These are phyloP conservation scores for Physcomitrium patens DNA, from an alignment of 225 moss, liverwort and hornwort genomes.

Conservation along the genomic window DNA sequence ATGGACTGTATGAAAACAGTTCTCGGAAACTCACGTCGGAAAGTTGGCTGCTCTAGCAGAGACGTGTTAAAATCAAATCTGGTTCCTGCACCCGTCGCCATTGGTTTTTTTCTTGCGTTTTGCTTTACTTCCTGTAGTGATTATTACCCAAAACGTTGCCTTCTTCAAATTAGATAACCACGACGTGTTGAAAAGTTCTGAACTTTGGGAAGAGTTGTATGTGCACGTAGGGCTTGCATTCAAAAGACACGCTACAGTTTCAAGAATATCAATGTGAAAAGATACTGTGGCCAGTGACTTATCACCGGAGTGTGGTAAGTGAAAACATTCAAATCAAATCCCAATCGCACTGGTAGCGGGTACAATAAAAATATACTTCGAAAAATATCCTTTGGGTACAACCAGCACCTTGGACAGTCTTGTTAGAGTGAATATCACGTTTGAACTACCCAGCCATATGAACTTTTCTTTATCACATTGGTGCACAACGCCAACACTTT, in stretches of 20 bases:
- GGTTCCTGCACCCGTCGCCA: slow-evolving; percentile 26
- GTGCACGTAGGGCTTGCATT: slow-evolving; percentile 2
- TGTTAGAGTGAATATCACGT: slow-evolving; percentile 56
- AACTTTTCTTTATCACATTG: slow-evolving; percentile 79
- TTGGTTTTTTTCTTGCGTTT: slow-evolving; percentile 35
- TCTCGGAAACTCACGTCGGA: slow-evolving; percentile 37
- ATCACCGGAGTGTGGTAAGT: neutral
- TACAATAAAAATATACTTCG: slow-evolving; percentile 1
- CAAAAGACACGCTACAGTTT: neutral
- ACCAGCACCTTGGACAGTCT: slow-evolving; percentile 56
- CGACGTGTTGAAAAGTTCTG: neutral
- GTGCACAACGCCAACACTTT: slow-evolving; percentile 74
- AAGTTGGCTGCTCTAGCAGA: slow-evolving; percentile 28
- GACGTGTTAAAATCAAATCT: slow-evolving; percentile 29
- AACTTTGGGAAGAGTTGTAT: neutral
- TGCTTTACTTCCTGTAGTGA: slow-evolving; percentile 37
- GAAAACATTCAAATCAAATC: slow-evolving; percentile 8
- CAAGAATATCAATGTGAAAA: slow-evolving; percentile 13
- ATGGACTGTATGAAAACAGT: neutral
- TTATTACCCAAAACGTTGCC: slow-evolving; percentile 2
- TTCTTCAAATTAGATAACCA: slow-evolving; percentile 11
- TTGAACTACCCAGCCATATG: slow-evolving; percentile 78
- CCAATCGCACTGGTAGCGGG: neutral
- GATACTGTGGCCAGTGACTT: neutral
- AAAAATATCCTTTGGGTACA: slow-evolving; percentile 15